Conservation (phyloP, 2,329 filamentous ascomycete genomes). For the Hypoxylon rubiginosum region DNA sequence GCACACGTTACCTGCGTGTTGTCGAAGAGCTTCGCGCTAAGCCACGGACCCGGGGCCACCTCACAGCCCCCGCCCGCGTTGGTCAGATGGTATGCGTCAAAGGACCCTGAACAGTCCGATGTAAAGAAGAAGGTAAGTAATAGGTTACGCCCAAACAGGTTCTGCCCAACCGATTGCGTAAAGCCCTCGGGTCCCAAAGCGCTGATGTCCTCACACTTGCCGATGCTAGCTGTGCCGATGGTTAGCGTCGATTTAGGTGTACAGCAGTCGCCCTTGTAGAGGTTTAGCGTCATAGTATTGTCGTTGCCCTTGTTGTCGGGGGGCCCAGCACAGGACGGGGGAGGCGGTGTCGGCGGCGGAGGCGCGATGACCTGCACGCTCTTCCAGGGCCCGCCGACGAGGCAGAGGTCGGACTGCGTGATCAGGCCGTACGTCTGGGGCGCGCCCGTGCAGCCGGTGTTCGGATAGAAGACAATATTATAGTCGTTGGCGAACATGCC, state of each 20-base stretch:
- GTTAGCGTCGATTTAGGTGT: conserved; percentile 7
- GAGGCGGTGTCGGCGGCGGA: conserved; percentile 3
- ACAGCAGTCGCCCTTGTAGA: conserved; percentile 8
- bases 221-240: conserved; percentile 6
- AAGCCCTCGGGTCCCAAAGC: conserved; percentile 3
- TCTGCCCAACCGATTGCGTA: conserved; percentile 1
- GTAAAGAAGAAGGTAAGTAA: not conserved
- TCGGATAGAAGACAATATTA: conserved; percentile 1
- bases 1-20: not conserved
- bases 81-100: too few species aligned
- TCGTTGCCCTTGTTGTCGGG: conserved; percentile 4
- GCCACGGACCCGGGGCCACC: too few species aligned
- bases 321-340: not conserved
- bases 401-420: conserved; percentile 1
- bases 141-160: conserved; percentile 1
- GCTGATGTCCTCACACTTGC: conserved; percentile 1
- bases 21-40: too few species aligned
- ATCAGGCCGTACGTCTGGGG: not conserved
- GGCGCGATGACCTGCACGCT: conserved; percentile 9
- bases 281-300: conserved; percentile 3
- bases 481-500: conserved; percentile 1
- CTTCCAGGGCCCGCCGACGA: conserved; percentile 8
- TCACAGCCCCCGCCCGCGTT: too few species aligned
- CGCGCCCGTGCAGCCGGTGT: not conserved
- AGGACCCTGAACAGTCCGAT: too few species aligned